Conservation (phyloP, 768 basidiomycete genomes). For the Podaxis sp. region DNA sequence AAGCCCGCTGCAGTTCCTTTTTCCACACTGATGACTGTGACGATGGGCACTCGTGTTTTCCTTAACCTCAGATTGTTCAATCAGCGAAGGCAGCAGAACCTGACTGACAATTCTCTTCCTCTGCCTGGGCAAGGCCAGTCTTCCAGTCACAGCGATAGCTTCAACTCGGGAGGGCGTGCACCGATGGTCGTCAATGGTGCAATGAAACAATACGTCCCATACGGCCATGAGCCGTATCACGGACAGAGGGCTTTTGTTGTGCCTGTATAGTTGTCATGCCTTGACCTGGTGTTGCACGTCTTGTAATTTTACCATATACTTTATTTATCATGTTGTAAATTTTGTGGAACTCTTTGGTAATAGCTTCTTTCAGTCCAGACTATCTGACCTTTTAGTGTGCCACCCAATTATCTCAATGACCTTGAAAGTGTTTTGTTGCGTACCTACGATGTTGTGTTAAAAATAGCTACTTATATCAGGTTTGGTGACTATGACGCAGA, state of each 20-base stretch:
- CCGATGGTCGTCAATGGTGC: background rate
- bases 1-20: slow-evolving; percentile 1
- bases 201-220: background rate
- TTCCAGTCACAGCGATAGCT: background rate
- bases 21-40: slow-evolving; percentile 7
- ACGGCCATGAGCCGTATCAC: background rate
- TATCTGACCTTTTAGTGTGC: too few species aligned
- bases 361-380: too few species aligned
- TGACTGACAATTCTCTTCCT: background rate
- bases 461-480: too few species aligned
- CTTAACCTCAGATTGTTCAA: slow-evolving; percentile 6
- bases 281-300: background rate
- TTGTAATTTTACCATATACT: background rate
- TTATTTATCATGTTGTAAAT: too few species aligned
- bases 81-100: background rate
- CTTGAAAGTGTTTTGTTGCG: too few species aligned
- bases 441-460: too few species aligned
- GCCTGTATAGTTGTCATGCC: background rate
- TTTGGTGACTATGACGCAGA: too few species aligned
- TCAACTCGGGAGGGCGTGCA: background rate
- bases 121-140: background rate
- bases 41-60: slow-evolving; percentile 7
- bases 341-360: too few species aligned
- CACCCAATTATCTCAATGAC: too few species aligned
- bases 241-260: background rate